Evolutionary conservation across 2,329 filamentous ascomycete species (phyloP).

Genomic region (Ophiostoma himal-ulmi): DNA sequence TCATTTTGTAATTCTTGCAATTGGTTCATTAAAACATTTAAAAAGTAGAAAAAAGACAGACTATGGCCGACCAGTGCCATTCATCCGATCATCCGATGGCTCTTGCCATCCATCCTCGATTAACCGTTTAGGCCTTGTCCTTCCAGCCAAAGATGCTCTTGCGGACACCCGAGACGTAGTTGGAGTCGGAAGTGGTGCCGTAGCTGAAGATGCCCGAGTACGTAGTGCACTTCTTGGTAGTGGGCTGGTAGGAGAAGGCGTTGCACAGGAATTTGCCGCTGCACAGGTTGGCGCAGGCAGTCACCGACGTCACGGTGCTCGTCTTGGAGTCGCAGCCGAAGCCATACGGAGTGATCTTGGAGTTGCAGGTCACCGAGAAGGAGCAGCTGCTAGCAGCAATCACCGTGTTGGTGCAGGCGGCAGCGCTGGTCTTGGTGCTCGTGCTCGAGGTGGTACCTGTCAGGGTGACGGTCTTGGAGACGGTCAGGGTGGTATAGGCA

Average conservation of each 20-base stretch:
- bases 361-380: conserved; percentile 19
- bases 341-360: background rate
- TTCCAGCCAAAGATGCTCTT: background rate
- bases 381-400: background rate
- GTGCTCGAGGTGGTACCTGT: background rate
- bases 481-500: conserved; percentile 10
- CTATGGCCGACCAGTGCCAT: background rate
- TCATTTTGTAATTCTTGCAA: background rate
- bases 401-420: conserved; percentile 16
- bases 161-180: conserved; percentile 10
- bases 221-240: conserved; percentile 17
- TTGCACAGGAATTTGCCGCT: conserved; percentile 15
- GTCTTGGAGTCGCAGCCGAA: background rate
- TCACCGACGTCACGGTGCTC: background rate
- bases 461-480: conserved; percentile 7
- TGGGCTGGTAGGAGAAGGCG: conserved; percentile 16
- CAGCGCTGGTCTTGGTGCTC: conserved; percentile 1
- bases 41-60: background rate
- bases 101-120: background rate
- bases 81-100: background rate
- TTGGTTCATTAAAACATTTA: background rate
- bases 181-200: conserved; percentile 2
- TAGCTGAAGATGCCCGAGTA: background rate
- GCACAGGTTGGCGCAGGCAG: conserved; percentile 15
- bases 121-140: background rate